phyloP scores from a whole-genome alignment of 2,329 filamentous ascomycete species.

The Colletotrichum aenigma region DNA sequence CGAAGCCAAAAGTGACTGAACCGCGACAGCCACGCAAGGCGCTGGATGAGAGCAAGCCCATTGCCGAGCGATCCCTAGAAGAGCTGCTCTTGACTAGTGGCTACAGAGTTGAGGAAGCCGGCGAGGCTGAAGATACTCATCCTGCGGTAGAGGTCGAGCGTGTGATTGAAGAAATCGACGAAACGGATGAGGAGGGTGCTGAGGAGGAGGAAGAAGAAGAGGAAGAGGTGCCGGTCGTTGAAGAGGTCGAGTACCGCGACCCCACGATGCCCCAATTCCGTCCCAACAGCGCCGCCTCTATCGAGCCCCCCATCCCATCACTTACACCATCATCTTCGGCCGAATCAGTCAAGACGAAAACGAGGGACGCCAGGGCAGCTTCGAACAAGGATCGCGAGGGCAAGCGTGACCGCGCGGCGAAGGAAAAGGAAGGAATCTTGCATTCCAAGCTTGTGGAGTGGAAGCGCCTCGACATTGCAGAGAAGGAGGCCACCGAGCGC shows the following conservation, averaged over 20 bases:
- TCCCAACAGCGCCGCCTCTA: slow-evolving; percentile 50
- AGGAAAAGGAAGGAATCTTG: slow-evolving; percentile 27
- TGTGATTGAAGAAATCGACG: slow-evolving; percentile 18
- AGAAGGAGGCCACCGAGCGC: slow-evolving; percentile 70
- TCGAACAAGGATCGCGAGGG: not conserved
- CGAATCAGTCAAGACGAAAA: not conserved
- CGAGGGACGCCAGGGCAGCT: not conserved
- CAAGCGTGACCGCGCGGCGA: not conserved
- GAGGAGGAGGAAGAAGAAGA: slow-evolving; percentile 24
- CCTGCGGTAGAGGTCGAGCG: slow-evolving; percentile 5
- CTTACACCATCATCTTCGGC: not conserved
- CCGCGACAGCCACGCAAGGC: slow-evolving; percentile 22
- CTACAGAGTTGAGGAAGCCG: slow-evolving; percentile 41
- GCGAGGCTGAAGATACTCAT: not conserved
- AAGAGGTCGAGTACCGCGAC: slow-evolving; percentile 46
- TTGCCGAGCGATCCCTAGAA: slow-evolving; percentile 35
- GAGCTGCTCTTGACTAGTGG: slow-evolving; percentile 49
- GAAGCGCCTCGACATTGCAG: slow-evolving; percentile 66
- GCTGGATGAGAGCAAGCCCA: slow-evolving; percentile 22
- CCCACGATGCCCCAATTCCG: slow-evolving; percentile 73
- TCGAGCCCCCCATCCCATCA: slow-evolving; percentile 15
- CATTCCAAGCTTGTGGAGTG: slow-evolving; percentile 46
- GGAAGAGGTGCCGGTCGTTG: slow-evolving; percentile 8
- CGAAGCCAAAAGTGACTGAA: slow-evolving; percentile 8
- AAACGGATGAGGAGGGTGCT: slow-evolving; percentile 17